Conservation (phyloP, 169 alveolate species). For the Plasmodium inui region DNA sequence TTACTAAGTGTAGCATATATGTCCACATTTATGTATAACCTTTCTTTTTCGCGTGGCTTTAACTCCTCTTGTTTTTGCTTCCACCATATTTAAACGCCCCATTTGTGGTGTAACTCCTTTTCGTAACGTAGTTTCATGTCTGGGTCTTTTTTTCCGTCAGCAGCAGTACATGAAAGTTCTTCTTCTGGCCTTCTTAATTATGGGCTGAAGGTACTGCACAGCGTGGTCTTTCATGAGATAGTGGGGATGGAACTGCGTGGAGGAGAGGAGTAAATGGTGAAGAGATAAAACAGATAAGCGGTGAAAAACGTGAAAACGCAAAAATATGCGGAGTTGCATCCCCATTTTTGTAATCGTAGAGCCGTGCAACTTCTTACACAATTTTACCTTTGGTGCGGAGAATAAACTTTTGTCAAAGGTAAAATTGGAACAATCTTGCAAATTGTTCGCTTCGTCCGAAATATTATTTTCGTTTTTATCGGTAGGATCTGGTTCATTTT, state of each 20-base stretch:
- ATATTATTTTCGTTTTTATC: background rate
- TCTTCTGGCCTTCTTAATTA: slow-evolving; percentile 49
- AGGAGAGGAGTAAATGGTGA: slow-evolving; percentile 8
- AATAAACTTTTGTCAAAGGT: slow-evolving; percentile 28
- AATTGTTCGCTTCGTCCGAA: slow-evolving; percentile 4
- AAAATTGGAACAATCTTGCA: slow-evolving; percentile 3
- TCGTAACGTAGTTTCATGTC: background rate
- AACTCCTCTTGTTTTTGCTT: background rate
- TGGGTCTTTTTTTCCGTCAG: background rate
- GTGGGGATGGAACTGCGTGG: slow-evolving; percentile 38
- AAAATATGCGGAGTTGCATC: background rate
- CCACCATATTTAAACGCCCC: background rate
- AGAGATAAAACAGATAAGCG: background rate
- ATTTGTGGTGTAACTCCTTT: background rate
- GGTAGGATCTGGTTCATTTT: slow-evolving; percentile 18
- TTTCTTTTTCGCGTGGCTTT: background rate
- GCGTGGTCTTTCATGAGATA: slow-evolving; percentile 35
- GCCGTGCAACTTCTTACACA: background rate
- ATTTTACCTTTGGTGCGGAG: slow-evolving; percentile 54
- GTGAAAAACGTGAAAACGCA: background rate
- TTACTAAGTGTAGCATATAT: background rate
- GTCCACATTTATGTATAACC: background rate
- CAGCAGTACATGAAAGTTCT: slow-evolving; percentile 37
- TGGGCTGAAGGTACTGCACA: slow-evolving; percentile 56
- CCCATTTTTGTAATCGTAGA: background rate